phyloP scores from a whole-genome alignment of 371 early-diverging fungal species.

The Mortierella sp. region DNA sequence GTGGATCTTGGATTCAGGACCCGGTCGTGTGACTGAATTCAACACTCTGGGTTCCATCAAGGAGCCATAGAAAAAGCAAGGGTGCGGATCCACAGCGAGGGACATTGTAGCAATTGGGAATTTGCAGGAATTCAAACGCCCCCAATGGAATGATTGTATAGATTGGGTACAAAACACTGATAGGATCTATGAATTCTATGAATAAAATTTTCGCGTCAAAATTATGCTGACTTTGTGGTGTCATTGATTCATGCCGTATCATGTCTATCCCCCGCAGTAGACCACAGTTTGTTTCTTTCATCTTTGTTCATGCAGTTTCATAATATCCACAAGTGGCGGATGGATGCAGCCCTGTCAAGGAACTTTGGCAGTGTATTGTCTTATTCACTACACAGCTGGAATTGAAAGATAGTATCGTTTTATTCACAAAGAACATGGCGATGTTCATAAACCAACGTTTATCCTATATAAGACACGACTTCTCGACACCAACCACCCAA shows the following conservation, averaged over 20 bases:
- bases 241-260: neutral
- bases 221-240: neutral
- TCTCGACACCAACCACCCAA: no score
- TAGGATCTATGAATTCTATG: no score
- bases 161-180: no score
- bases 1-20: constrained; percentile 30
- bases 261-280: neutral
- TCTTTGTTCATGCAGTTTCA: neutral
- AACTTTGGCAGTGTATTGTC: no score
- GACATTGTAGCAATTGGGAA: constrained; percentile 3
- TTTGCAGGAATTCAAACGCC: neutral
- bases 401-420: no score
- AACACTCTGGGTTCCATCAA: constrained; percentile 43
- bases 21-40: constrained; percentile 42
- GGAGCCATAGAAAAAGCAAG: constrained; percentile 55
- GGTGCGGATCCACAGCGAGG: constrained; percentile 29
- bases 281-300: neutral
- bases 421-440: no score
- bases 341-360: no score
- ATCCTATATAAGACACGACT: no score
- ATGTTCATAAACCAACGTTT: no score
- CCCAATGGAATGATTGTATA: no score
- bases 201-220: neutral
- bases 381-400: no score
- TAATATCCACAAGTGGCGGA: neutral